Evolutionary conservation across 108 stramenopile genomes (phyloP), one percentile per base, ranked within the genome.

Genomic region (Phaeodactylum tricornutum): DNA sequence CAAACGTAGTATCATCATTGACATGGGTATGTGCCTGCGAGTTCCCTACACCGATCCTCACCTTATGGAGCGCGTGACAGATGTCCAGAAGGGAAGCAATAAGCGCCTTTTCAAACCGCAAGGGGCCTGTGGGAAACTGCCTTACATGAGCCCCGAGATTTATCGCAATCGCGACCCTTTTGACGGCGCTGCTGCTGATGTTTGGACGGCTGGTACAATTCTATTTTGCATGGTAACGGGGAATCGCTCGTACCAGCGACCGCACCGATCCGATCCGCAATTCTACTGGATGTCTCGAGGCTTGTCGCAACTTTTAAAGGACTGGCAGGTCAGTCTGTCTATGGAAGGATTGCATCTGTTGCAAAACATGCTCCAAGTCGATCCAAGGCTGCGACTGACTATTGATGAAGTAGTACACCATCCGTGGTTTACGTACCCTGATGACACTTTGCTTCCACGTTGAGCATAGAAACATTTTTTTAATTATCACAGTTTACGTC

Each of bases 201-300:
- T 96, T 3, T 96, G 92, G 92, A 85, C 92, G 1, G 35, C 55
- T 6, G 95, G 92, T 1, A 74, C 89, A 22, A 83, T 93, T 30
- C 59, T 96, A 20, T 96, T 93, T 61, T 72, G 83, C 27, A 67
- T 92, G 66, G 52, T 84, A 22, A 89, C 83, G 6, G 93, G 89
- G 14, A 77, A 78, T 32, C 76, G 77, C 16, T 80, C 87, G 0
- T 86, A 84, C 39, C 72, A 80, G 42, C 46, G 62, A 28, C 77
- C 84, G 12, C 57, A 70, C 31, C 43, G 50, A 30, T 37, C 65
- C 0, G 80, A 87, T 50, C 53, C 64, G 11, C 61, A 66, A 43
- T 93, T 65, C 48, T 74, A 75, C 29, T 78, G 82, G 74, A 74
- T 81, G 64, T 55, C 57, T 7, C 39, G 46, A 24, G 67, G 59